These are phyloP conservation scores for Dioscorea dumetorum DNA, from an alignment of 106 monocot genomes.

Conservation along the genomic window DNA sequence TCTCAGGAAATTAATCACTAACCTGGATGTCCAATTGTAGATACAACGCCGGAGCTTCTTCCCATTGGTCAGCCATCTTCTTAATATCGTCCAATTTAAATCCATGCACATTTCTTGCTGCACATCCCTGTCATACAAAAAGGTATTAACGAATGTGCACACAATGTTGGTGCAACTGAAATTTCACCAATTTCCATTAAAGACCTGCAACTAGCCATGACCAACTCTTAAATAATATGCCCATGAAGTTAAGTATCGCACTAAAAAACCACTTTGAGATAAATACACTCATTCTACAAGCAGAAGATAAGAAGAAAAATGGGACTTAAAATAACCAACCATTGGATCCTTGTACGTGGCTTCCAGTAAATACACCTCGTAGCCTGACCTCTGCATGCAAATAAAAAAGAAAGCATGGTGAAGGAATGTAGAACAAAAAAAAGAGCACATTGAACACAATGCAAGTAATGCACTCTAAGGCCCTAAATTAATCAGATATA, in stretches of 20 bases:
- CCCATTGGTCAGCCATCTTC: conserved; percentile 88
- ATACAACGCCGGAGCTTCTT: conserved; percentile 87
- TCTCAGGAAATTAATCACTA: background rate
- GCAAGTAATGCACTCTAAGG: too few relatives aligned
- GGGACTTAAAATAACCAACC: conserved; percentile 33
- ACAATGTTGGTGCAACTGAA: too few relatives aligned
- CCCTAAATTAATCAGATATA: too few relatives aligned
- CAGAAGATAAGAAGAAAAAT: too few relatives aligned
- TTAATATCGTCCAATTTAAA: conserved; percentile 70
- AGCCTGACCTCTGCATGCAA: conserved; percentile 72
- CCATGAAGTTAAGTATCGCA: too few relatives aligned
- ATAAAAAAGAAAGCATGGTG: conserved; percentile 9
- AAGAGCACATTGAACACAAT: too few relatives aligned
- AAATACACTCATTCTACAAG: too few relatives aligned
- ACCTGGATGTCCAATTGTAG: conserved; percentile 79
- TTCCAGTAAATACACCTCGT: conserved; percentile 94
- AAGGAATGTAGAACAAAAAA: conserved; percentile 1
- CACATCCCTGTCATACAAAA: conserved; percentile 67
- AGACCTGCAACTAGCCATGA: too few relatives aligned
- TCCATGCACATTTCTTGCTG: conserved; percentile 95
- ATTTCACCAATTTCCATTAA: too few relatives aligned
- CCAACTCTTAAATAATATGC: too few relatives aligned
- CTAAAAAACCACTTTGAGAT: too few relatives aligned
- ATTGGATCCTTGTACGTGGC: conserved; percentile 91
- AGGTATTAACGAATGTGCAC: too few relatives aligned